Percentiles rank a stretch among this genome's conserved stretches.
phyloP scores from a whole-genome alignment of 2,329 filamentous ascomycete species.

The Helminthosporium solani region DNA sequence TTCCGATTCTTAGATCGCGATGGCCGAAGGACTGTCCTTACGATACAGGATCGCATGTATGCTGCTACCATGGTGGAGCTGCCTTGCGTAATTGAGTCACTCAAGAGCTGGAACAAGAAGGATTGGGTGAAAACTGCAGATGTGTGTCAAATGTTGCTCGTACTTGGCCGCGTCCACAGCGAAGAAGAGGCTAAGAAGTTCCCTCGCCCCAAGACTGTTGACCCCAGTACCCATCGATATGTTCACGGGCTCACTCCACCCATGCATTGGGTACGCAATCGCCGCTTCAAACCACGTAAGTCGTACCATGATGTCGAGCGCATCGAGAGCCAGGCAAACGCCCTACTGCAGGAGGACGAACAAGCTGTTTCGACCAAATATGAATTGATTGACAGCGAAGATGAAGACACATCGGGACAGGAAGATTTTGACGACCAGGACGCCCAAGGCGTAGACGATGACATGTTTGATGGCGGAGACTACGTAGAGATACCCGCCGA shows the following conservation, averaged over 20 bases:
- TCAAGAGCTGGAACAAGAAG: constrained; percentile 92
- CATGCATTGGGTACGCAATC: constrained; percentile 80
- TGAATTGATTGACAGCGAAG: constrained; percentile 55
- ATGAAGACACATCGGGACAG: constrained; percentile 40
- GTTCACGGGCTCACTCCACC: constrained; percentile 86
- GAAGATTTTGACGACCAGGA: constrained; percentile 40
- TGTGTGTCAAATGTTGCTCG: constrained; percentile 84
- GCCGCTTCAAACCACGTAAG: constrained; percentile 79
- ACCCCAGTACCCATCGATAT: constrained; percentile 68
- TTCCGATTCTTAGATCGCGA: constrained; percentile 78
- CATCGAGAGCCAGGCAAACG: constrained; percentile 76
- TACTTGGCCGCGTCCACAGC: constrained; percentile 66
- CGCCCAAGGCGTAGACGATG: constrained; percentile 43
- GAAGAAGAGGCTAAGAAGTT: constrained; percentile 51
- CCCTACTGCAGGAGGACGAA: constrained; percentile 70
- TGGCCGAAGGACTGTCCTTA: constrained; percentile 70
- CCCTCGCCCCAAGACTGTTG: constrained; percentile 71
- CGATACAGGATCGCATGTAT: constrained; percentile 68
- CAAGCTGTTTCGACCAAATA: constrained; percentile 56
- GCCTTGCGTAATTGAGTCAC: constrained; percentile 82
- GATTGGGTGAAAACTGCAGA: constrained; percentile 86
- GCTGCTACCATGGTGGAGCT: constrained; percentile 80
- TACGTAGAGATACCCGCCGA: constrained; percentile 45
- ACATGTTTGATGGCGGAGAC: constrained; percentile 42
- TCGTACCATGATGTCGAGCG: constrained; percentile 82